Percentiles rank a stretch among this genome's conserved stretches.
Conservation (phyloP, 164 flowering plant genomes). For the Amborella trichopoda region DNA sequence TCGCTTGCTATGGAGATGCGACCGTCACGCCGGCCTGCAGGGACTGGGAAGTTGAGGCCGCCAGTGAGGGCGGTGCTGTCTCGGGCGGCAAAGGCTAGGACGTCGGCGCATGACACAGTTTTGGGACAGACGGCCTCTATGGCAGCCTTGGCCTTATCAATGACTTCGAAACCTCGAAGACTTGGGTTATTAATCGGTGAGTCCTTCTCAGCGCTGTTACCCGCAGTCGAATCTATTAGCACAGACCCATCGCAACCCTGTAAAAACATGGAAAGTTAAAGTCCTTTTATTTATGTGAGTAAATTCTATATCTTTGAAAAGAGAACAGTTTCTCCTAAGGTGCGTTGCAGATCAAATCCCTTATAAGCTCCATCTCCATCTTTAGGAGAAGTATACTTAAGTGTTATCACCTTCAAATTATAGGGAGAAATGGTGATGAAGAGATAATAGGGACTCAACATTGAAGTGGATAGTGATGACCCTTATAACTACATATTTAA, state of each 20-base stretch:
- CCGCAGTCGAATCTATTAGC: conserved; percentile 31
- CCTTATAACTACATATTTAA: too few relatives aligned
- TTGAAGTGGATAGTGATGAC: too few relatives aligned
- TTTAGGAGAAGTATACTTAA: too few relatives aligned
- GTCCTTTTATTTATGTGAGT: too few relatives aligned
- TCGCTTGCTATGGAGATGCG: conserved; percentile 13
- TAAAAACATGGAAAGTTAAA: too few relatives aligned
- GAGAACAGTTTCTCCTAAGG: too few relatives aligned
- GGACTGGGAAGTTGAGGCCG: conserved; percentile 24
- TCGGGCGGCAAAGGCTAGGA: conserved; percentile 47
- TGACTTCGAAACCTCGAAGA: conserved; percentile 45
- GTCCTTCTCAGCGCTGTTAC: conserved; percentile 28
- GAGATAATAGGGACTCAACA: too few relatives aligned
- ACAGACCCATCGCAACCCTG: conserved; percentile 60
- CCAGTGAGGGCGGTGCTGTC: conserved; percentile 28
- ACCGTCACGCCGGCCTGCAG: conserved; percentile 38
- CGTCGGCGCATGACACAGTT: conserved; percentile 50
- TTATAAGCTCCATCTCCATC: too few relatives aligned
- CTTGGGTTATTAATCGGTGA: conserved; percentile 26
- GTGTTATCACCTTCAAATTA: too few relatives aligned
- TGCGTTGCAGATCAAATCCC: too few relatives aligned
- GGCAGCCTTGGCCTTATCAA: conserved; percentile 33
- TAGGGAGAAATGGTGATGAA: too few relatives aligned
- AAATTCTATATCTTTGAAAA: too few relatives aligned
- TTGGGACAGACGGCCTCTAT: conserved; percentile 34